These are phyloP conservation scores for Salix udensis DNA, from an alignment of 345 rosid species.

Conservation along the genomic window DNA sequence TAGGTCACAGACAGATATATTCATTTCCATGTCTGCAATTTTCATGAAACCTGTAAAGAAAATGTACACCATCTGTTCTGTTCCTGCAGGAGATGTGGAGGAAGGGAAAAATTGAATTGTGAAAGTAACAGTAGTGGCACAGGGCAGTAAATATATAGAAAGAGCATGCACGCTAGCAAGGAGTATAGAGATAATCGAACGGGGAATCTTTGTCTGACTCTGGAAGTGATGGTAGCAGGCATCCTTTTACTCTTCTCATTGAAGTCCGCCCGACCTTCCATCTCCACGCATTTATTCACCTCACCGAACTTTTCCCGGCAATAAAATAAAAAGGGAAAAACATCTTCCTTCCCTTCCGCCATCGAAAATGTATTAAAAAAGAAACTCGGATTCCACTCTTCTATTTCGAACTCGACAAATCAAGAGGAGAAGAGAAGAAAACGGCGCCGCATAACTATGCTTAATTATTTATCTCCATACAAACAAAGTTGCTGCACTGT, in stretches of 20 bases:
- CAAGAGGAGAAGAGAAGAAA: too few species aligned
- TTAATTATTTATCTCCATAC: neutral
- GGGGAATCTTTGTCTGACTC: conserved; percentile 42
- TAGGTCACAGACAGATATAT: too few species aligned
- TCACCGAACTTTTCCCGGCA: conserved; percentile 9
- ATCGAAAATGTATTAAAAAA: neutral
- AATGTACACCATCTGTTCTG: too few species aligned
- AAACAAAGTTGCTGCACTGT: too few species aligned
- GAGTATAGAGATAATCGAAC: conserved; percentile 12
- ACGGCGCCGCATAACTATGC: neutral
- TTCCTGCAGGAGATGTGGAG: neutral
- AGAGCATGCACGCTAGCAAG: neutral
- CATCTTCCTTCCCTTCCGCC: neutral
- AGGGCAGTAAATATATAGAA: neutral
- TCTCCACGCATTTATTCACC: conserved; percentile 24
- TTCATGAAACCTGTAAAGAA: too few species aligned
- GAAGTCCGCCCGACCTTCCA: neutral
- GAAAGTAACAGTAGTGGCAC: neutral
- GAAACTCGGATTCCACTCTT: too few species aligned
- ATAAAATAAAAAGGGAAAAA: neutral
- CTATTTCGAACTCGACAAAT: too few species aligned
- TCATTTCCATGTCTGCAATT: too few species aligned
- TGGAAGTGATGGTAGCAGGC: conserved; percentile 3
- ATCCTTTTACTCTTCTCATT: conserved; percentile 4
- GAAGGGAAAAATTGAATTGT: neutral